Evolutionary conservation across 768 basidiomycete species (phyloP).

Genomic region (Boletus tylopilopsis): DNA sequence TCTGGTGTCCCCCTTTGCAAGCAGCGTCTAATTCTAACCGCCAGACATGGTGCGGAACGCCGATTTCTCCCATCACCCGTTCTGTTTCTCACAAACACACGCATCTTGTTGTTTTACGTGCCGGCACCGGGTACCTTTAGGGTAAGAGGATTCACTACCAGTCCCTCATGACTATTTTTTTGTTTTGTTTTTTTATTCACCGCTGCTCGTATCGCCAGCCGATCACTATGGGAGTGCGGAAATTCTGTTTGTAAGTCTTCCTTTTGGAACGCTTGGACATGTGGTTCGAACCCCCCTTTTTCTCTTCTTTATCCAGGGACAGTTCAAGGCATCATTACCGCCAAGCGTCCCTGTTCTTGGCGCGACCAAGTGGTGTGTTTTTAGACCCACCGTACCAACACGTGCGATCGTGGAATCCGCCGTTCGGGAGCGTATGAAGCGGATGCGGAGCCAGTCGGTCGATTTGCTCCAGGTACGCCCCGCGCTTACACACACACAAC

Average conservation of each 20-base stretch:
- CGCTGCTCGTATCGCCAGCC: too few relatives aligned
- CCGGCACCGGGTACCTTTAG: conserved; percentile 13
- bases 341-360: conserved; percentile 49
- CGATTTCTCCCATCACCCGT: background rate
- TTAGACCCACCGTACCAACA: conserved; percentile 49
- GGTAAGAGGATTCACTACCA: too few relatives aligned
- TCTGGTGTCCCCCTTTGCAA: too few relatives aligned
- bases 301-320: conserved; percentile 66
- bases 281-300: background rate
- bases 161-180: too few relatives aligned
- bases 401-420: conserved; percentile 56
- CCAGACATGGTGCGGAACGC: conserved; percentile 53
- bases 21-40: conserved; percentile 7
- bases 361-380: conserved; percentile 87
- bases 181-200: too few relatives aligned
- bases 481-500: too few relatives aligned
- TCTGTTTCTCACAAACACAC: conserved; percentile 15
- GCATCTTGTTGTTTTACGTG: conserved; percentile 1
- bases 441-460: conserved; percentile 56
- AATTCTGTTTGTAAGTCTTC: conserved; percentile 63
- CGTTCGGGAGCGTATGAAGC: conserved; percentile 64
- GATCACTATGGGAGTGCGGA: conserved; percentile 88
- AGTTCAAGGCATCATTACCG: conserved; percentile 52
- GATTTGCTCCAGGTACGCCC: conserved; percentile 68
- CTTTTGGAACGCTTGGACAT: background rate